phyloP scores from a whole-genome alignment of 2,329 filamentous ascomycete species.

The Penicillium frequentans region DNA sequence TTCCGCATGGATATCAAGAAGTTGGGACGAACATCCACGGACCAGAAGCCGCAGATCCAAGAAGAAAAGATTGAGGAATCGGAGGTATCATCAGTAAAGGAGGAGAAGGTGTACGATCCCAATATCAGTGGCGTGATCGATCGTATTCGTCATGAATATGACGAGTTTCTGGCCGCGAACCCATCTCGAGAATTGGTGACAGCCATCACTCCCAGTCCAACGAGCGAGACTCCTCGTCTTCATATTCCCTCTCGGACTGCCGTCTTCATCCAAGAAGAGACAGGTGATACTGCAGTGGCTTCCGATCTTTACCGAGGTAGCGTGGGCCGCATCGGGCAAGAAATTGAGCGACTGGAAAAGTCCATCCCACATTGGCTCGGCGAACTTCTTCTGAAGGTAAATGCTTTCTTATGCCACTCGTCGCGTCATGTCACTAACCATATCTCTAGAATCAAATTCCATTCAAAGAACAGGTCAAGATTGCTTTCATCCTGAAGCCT shows the following conservation, averaged over 20 bases:
- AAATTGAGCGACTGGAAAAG: slow-evolving; percentile 81
- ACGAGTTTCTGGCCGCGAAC: slow-evolving; percentile 41
- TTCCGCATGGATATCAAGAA: slow-evolving; percentile 82
- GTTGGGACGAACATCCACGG: slow-evolving; percentile 65
- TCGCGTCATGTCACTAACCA: background rate
- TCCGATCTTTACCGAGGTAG: slow-evolving; percentile 91
- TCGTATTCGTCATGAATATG: slow-evolving; percentile 47
- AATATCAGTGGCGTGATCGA: slow-evolving; percentile 49
- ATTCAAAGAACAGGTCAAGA: slow-evolving; percentile 88
- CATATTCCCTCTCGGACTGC: slow-evolving; percentile 52
- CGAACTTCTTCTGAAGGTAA: slow-evolving; percentile 73
- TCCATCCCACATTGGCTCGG: slow-evolving; percentile 89
- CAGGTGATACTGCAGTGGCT: slow-evolving; percentile 61
- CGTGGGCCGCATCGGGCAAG: slow-evolving; percentile 72
- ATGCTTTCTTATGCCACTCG: slow-evolving; percentile 10
- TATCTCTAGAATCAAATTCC: slow-evolving; percentile 69
- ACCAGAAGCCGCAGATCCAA: slow-evolving; percentile 68
- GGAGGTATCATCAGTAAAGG: slow-evolving; percentile 53
- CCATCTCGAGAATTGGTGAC: slow-evolving; percentile 38
- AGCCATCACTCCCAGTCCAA: slow-evolving; percentile 43
- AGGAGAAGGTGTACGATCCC: slow-evolving; percentile 47
- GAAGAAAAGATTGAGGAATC: slow-evolving; percentile 70
- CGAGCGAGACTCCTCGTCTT: slow-evolving; percentile 47
- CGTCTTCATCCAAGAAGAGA: slow-evolving; percentile 66
- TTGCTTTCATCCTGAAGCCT: slow-evolving; percentile 89